Conservation (phyloP, 129 eudicot species). For the Lonicera japonica region DNA sequence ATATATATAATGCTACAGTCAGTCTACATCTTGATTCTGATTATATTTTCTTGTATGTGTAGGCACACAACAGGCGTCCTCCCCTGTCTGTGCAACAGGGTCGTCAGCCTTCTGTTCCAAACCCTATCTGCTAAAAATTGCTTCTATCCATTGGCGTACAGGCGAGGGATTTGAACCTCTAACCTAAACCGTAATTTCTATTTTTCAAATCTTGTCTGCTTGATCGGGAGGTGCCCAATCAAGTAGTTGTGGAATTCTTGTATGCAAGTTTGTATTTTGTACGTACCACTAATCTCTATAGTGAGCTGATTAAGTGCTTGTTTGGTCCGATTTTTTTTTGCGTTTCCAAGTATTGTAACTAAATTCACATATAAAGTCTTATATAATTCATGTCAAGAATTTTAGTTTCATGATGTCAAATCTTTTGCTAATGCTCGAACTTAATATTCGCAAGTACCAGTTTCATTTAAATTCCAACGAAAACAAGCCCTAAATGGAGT, state of each 20-base stretch:
- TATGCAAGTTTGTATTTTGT: no score
- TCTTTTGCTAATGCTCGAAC: no score
- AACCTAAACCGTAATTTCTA: background rate
- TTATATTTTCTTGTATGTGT: constrained; percentile 8
- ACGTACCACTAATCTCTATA: no score
- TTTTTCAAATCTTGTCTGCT: background rate
- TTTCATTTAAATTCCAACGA: background rate
- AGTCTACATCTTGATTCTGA: background rate
- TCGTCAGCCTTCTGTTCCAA: constrained; percentile 33
- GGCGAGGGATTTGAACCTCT: background rate
- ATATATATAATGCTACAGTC: no score
- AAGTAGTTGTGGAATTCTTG: background rate
- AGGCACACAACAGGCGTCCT: constrained; percentile 84
- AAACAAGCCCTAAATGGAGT: background rate
- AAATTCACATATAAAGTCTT: background rate
- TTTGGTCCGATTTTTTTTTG: no score
- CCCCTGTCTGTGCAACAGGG: constrained; percentile 66
- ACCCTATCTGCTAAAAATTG: constrained; percentile 24
- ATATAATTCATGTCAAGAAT: background rate
- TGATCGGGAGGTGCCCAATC: background rate
- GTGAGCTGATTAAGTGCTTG: no score
- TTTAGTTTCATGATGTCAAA: no score
- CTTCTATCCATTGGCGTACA: background rate
- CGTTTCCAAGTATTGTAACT: no score
- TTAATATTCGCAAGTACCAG: no score